Evolutionary conservation across 2,329 filamentous ascomycete genomes (phyloP), one percentile per base, ranked within the genome.

Genomic region (Pseudogymnoascus sp.): DNA sequence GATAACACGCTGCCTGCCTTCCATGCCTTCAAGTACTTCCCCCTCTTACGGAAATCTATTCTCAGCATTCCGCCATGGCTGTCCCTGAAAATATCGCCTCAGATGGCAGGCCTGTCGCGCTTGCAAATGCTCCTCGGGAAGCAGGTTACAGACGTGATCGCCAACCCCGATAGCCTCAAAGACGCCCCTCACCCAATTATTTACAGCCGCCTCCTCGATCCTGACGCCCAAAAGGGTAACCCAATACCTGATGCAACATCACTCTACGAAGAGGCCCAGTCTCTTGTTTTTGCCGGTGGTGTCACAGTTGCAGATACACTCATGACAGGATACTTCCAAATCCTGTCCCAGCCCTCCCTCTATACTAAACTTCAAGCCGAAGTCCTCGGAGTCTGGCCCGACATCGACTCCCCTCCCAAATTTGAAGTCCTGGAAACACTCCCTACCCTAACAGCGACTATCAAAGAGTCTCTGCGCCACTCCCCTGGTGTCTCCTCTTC

Each of bases 221-320:
- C 68, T 0, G 66, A 71, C 9, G 66, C 67, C 31, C 64, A 72
- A 39, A 65, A 72, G 61, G 66, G 67, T 8, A 61, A 64, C 25
- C 62, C 64, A n/a, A 61, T 68, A 21, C 67, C 67, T 33, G 65
- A 64, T 6, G 61, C 64, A 5, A 60, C 45, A 1, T 60, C 29
- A 18, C 65, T 79, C 4, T 75, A 74, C 48, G 75, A 79, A 18
- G 78, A 79, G 67, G 72, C 72, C 1, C 73, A 75, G 65, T 73
- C 74, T 1, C 69, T 80, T 40, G 69, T 80, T 65, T 78, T 78
- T 63, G 78, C 72, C 4, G 78, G 77, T 12, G 72, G 72, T 3
- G 76, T 79, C 63, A 78, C 77, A 0, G 73, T 75, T 3, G 76
- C 72, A 0, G 74, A 72, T 35, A 72, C 76, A 1, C 65, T 78